These are phyloP conservation scores for Boletus reticulatus DNA, from an alignment of 768 basidiomycete species.

Conservation along the genomic window DNA sequence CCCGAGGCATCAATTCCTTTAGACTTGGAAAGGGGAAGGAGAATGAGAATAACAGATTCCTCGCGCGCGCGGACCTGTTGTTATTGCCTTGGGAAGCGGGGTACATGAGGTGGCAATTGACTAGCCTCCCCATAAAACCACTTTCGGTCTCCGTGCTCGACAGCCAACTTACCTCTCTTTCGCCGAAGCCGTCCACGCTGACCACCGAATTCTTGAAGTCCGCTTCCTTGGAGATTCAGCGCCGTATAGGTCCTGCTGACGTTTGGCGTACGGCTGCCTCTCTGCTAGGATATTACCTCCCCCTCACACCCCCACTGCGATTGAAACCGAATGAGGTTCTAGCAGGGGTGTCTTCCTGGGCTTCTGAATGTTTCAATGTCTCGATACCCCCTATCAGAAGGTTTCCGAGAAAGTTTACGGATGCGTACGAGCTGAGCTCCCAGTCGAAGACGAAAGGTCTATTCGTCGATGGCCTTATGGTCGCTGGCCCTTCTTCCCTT, in stretches of 20 bases:
- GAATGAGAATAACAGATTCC: background rate
- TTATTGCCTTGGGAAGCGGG: conserved; percentile 76
- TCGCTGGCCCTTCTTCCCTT: conserved; percentile 14
- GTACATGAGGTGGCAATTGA: conserved; percentile 62
- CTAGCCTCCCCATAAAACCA: conserved; percentile 66
- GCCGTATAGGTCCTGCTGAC: conserved; percentile 45
- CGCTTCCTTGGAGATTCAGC: conserved; percentile 31
- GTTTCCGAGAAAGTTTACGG: conserved; percentile 21
- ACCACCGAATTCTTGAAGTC: conserved; percentile 25
- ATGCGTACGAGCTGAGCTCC: conserved; percentile 18
- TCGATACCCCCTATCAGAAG: conserved; percentile 16
- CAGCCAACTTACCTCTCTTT: conserved; percentile 9
- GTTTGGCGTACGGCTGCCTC: conserved; percentile 63
- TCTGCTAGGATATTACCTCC: conserved; percentile 70
- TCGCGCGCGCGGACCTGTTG: conserved; percentile 69
- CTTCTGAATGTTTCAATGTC: conserved; percentile 28
- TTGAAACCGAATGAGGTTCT: conserved; percentile 43
- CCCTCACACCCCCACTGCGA: conserved; percentile 48
- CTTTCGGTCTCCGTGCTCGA: conserved; percentile 34
- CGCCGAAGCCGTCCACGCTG: conserved; percentile 8
- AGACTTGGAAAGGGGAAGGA: conserved; percentile 30
- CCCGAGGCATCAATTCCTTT: conserved; percentile 54
- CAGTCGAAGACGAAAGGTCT: conserved; percentile 19
- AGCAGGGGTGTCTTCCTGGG: conserved; percentile 62
- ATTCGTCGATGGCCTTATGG: conserved; percentile 19